phyloP scores from a whole-genome alignment of 2,329 filamentous ascomycete genomes.

The Sclerotinia subarctica region DNA sequence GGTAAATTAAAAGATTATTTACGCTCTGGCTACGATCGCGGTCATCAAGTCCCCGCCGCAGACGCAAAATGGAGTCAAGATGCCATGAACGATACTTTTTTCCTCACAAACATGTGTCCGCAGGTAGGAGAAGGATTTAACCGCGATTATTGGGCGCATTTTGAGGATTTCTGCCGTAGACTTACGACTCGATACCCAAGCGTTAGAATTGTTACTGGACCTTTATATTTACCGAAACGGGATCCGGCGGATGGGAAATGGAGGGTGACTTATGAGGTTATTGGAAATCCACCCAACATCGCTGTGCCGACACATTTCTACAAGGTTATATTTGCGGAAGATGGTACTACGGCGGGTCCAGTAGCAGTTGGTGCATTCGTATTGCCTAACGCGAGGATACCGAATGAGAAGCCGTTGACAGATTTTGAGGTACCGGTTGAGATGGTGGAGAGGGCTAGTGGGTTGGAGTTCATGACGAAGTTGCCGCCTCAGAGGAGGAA shows the following conservation, averaged over 20 bases:
- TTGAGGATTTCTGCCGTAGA: slow-evolving; percentile 92
- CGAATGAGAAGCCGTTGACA: slow-evolving; percentile 79
- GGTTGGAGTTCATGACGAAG: slow-evolving; percentile 83
- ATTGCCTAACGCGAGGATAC: slow-evolving; percentile 83
- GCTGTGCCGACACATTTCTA: slow-evolving; percentile 98
- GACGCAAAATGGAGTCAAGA: slow-evolving; percentile 93
- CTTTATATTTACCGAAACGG: slow-evolving; percentile 83
- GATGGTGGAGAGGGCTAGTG: slow-evolving; percentile 85
- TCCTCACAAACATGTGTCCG: slow-evolving; percentile 93
- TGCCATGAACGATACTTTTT: slow-evolving; percentile 95
- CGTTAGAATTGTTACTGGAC: slow-evolving; percentile 89
- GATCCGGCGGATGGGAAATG: slow-evolving; percentile 86
- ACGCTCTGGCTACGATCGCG: slow-evolving; percentile 90
- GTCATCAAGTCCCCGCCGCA: slow-evolving; percentile 94
- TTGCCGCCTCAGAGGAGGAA: slow-evolving; percentile 70
- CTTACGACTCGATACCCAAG: slow-evolving; percentile 78
- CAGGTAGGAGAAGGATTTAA: slow-evolving; percentile 99
- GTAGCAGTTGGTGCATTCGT: slow-evolving; percentile 94
- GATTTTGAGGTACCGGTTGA: slow-evolving; percentile 97
- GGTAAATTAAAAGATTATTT: slow-evolving; percentile 91
- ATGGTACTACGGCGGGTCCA: slow-evolving; percentile 64
- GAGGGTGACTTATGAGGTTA: slow-evolving; percentile 93
- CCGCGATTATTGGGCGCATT: slow-evolving; percentile 98
- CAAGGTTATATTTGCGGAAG: slow-evolving; percentile 97
- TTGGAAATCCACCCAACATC: slow-evolving; percentile 87